Conservation (phyloP, 2,329 filamentous ascomycete genomes). For the Beauveria pseudobassiana region DNA sequence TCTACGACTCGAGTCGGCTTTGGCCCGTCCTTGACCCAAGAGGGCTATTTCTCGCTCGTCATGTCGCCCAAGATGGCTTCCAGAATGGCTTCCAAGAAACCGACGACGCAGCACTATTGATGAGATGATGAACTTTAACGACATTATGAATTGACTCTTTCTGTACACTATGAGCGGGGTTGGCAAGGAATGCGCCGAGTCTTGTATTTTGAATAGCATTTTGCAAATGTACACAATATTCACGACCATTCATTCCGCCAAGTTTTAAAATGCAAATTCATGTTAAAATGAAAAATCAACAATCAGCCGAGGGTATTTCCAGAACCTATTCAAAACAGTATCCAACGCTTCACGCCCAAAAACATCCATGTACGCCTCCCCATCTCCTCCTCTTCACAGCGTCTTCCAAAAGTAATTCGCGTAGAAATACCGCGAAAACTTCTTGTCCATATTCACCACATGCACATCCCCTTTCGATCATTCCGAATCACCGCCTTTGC, state of each 20-base stretch:
- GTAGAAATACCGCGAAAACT: conserved; percentile 86
- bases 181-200: neutral
- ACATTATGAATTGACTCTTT: neutral
- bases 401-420: conserved; percentile 95
- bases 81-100: conserved; percentile 24
- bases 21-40: conserved; percentile 21
- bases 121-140: neutral
- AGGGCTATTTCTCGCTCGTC: conserved; percentile 36
- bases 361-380: conserved; percentile 11
- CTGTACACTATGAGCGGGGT: neutral
- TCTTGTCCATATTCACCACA: conserved; percentile 88
- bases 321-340: neutral
- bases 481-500: conserved; percentile 80
- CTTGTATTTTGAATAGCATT: neutral
- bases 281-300: neutral
- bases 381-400: conserved; percentile 42
- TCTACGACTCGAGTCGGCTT: conserved; percentile 30
- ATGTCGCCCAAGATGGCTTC: conserved; percentile 20
- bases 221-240: neutral
- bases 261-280: neutral
- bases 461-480: conserved; percentile 80
- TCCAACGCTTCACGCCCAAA: neutral
- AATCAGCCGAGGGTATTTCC: neutral
- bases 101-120: conserved; percentile 9
- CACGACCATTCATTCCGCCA: too few species aligned